A percentile compares a stretch with the other conserved stretches of the same genome.
These are phyloP conservation scores for Rhizophagus prolifer DNA, from an alignment of 192 early-diverging fungal genomes.

Conservation along the genomic window DNA sequence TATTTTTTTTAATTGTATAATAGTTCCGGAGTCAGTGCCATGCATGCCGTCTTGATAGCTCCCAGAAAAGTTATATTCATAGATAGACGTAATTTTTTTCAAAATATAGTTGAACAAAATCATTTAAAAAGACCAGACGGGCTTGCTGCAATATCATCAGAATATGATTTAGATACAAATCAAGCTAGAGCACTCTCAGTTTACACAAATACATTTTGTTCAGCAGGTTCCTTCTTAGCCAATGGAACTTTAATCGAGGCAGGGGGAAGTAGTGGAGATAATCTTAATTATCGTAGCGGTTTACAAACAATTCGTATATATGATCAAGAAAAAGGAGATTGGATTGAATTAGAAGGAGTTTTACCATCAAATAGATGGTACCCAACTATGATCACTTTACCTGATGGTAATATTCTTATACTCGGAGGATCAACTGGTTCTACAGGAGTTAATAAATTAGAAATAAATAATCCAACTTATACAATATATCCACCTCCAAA, in stretches of 20 bases:
- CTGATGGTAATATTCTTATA: constrained; percentile 51
- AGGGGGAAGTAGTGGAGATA: constrained; percentile 43
- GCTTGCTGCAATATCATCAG: not conserved
- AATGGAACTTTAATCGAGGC: constrained; percentile 55
- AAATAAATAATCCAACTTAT: constrained; percentile 49
- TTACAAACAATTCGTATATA: constrained; percentile 28
- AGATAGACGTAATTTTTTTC: constrained; percentile 44
- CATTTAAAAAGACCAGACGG: not conserved
- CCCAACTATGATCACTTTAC: constrained; percentile 39
- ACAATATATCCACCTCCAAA: constrained; percentile 44
- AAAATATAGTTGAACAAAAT: not conserved
- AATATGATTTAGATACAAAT: constrained; percentile 48
- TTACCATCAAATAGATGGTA: constrained; percentile 55
- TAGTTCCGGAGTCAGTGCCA: constrained; percentile 48
- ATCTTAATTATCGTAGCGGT: constrained; percentile 39
- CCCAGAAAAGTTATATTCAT: constrained; percentile 49
- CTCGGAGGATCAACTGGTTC: constrained; percentile 54
- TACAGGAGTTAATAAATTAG: constrained; percentile 42
- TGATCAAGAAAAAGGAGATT: constrained; percentile 32
- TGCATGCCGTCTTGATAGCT: constrained; percentile 50
- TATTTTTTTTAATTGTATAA: no score
- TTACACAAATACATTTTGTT: constrained; percentile 56
- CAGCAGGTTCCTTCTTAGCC: constrained; percentile 50
- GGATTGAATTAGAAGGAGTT: constrained; percentile 35
- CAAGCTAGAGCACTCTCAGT: constrained; percentile 42